phyloP scores from a whole-genome alignment of 345 rosid species.

The Syzygium aqueum region DNA sequence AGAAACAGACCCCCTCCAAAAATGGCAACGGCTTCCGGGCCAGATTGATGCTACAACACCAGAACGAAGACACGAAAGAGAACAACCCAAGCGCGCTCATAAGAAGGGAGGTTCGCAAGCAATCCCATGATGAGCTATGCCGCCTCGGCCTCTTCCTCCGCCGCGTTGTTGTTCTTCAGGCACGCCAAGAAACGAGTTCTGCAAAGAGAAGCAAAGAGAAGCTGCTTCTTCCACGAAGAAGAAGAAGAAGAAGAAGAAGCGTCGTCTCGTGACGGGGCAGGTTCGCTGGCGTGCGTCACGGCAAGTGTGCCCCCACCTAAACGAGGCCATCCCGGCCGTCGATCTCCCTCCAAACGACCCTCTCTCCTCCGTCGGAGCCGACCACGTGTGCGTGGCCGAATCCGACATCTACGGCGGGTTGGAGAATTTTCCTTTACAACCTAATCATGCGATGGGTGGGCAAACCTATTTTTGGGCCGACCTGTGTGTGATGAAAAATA shows the following conservation, averaged over 20 bases:
- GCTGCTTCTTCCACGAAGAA: not conserved
- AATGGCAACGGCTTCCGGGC: not conserved
- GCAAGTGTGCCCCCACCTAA: not conserved
- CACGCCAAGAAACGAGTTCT: not conserved
- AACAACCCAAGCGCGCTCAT: not conserved
- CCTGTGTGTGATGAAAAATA: not conserved
- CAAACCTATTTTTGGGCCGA: not conserved
- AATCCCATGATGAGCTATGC: not conserved
- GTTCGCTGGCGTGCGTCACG: not conserved
- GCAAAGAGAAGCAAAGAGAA: not conserved
- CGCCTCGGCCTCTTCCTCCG: not conserved
- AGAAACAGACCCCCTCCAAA: not conserved
- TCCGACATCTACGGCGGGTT: not conserved
- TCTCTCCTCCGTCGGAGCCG: not conserved
- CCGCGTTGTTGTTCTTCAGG: not conserved
- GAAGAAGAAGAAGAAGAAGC: not conserved
- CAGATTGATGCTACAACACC: not conserved
- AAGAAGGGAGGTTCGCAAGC: not conserved
- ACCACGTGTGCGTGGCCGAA: conserved; percentile 5
- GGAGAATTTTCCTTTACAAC: not conserved
- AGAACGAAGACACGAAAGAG: not conserved
- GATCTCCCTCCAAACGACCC: not conserved
- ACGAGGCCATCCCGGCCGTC: not conserved
- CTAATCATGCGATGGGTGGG: not conserved
- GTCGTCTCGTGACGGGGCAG: not conserved